Base-by-base conservation (phyloP, 2,329 filamentous ascomycete species). In the Sporothrix schenckii region DNA sequence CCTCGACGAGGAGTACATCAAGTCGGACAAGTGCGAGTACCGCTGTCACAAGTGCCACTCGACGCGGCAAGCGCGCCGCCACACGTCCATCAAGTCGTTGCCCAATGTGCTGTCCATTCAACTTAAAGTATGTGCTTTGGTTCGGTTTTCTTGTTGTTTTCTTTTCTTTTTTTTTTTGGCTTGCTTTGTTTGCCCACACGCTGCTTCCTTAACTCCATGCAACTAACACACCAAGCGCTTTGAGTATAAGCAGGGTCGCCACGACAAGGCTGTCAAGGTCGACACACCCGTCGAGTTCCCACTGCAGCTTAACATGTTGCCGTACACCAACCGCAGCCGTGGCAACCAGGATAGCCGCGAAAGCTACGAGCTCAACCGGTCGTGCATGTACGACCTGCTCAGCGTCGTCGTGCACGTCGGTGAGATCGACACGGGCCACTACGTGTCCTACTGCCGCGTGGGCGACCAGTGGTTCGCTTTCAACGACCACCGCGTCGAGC, bases 381-480 rank as follows among this genome's bases (percentile, higher is more conserved):
- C 87, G 5, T 93, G 91, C 76, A 88, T 91, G 5, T 98, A 97
- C 78, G 93, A 97, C 75, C 86, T 98, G 0, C 86, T 94, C 21
- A 93, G 92, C 73, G 94, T 97, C 2, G 91, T 98, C 27, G 94
- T 97, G 52, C 94, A 98, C 77, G 92, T 96, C 72, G 94, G 94
- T 67, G 93, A 94, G 79, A 91, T 97, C 70, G 93, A 97, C 76
- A 93, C 92, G 1, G 94, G 94, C 19, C 93, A 97, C 78, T 97
- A 97, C 77, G 89, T 94, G 70, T 92, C 91, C n/a, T 97, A 96
- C 79, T 93, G 92, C 72, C 85, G 92, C 61, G 91, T 94, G 71
- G 91, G 90, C 4, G 91, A 92, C 69, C 88, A 97, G 86, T 98
- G 94, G 94, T 97, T 97, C 79, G 89, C 92, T 69, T 97, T 97